Percentiles rank a stretch among this genome's conserved stretches.
These are phyloP conservation scores for Dissophora globulifera DNA, from an alignment of 192 early-diverging fungal genomes.

Conservation along the genomic window DNA sequence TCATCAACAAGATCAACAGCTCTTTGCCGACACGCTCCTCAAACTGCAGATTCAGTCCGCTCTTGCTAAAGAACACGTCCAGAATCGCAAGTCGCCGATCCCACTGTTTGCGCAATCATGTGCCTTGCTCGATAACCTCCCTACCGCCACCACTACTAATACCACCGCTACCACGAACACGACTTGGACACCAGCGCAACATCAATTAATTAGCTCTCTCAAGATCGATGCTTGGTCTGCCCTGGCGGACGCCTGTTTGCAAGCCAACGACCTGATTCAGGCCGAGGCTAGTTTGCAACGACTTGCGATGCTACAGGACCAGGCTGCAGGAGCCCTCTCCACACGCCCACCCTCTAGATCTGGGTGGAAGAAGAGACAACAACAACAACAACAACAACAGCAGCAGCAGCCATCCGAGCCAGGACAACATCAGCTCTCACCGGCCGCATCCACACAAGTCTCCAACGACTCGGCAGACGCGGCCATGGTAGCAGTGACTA, in stretches of 20 bases:
- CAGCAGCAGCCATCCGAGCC: neutral
- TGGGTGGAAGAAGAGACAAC: too few relatives aligned
- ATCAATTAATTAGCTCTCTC: conserved; percentile 10
- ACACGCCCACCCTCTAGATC: too few relatives aligned
- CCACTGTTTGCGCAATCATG: conserved; percentile 41
- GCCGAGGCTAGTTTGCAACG: conserved; percentile 33
- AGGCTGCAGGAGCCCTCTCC: conserved; percentile 15
- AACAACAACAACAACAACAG: neutral
- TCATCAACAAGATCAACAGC: conserved; percentile 21
- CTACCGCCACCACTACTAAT: too few relatives aligned
- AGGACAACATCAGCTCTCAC: too few relatives aligned
- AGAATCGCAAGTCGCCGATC: conserved; percentile 36
- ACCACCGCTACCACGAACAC: too few relatives aligned
- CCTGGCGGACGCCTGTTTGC: conserved; percentile 29
- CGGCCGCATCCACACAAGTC: too few relatives aligned
- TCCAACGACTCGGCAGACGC: too few relatives aligned
- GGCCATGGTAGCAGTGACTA: too few relatives aligned
- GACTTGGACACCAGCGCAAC: conserved; percentile 25
- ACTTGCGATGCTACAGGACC: conserved; percentile 20
- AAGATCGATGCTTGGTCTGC: conserved; percentile 38
- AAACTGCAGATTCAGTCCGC: conserved; percentile 39
- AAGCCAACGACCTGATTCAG: conserved; percentile 25
- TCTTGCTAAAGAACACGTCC: conserved; percentile 23
- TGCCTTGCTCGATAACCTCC: conserved; percentile 40
- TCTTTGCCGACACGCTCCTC: conserved; percentile 36